Conservation (phyloP, 768 basidiomycete species). For the Lactarius akahatsu region DNA sequence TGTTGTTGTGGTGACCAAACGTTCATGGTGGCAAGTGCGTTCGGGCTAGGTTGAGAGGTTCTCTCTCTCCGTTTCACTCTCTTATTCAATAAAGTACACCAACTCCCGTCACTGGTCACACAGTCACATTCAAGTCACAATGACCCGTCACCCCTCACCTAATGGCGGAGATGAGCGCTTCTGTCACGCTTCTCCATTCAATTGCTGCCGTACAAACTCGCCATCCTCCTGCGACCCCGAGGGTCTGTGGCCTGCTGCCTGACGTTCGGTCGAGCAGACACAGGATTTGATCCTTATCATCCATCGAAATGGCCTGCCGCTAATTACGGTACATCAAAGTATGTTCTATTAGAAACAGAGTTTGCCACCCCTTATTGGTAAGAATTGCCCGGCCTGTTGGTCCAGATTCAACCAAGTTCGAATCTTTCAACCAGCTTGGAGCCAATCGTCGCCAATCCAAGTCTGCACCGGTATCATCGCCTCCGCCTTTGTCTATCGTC, state of each 20-base stretch:
- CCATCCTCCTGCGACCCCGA: not conserved
- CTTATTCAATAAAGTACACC: constrained; percentile 22
- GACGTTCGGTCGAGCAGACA: not conserved
- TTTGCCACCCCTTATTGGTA: constrained; percentile 11
- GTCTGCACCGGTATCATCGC: not conserved
- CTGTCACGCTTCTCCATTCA: constrained; percentile 10
- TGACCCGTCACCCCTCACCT: constrained; percentile 4
- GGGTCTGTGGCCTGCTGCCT: not conserved
- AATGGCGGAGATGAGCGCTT: constrained; percentile 14
- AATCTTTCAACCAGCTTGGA: constrained; percentile 7
- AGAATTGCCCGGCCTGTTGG: constrained; percentile 1
- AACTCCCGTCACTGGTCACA: constrained; percentile 27
- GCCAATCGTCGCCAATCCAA: constrained; percentile 5
- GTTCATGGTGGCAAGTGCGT: constrained; percentile 41
- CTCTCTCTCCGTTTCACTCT: constrained; percentile 24
- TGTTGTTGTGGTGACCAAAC: constrained; percentile 83
- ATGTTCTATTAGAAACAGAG: constrained; percentile 19
- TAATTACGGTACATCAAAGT: not conserved
- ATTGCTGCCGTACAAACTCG: constrained; percentile 6
- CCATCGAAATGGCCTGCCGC: constrained; percentile 3
- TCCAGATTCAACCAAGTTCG: constrained; percentile 15
- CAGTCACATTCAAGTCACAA: constrained; percentile 6
- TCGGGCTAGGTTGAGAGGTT: constrained; percentile 22
- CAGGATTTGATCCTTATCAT: constrained; percentile 22
- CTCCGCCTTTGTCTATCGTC: not conserved